These are phyloP conservation scores for Thielaviopsis ethacetica DNA, from an alignment of 2,329 filamentous ascomycete genomes.

Conservation along the genomic window DNA sequence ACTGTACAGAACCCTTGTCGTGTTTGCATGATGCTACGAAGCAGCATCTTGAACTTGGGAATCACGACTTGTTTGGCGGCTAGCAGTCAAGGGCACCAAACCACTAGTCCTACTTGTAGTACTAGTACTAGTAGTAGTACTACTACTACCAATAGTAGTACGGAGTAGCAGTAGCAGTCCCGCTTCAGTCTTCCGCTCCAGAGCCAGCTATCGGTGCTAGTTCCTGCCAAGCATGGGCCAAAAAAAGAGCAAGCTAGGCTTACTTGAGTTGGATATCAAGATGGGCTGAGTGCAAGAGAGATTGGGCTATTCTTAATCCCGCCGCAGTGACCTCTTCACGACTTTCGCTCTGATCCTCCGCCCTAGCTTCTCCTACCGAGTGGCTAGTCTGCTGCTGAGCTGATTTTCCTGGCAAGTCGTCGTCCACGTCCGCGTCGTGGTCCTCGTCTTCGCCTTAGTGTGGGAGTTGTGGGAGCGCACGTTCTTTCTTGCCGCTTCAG, in stretches of 20 bases:
- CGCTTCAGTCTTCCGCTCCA: neutral
- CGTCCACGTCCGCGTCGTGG: neutral
- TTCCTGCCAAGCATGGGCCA: neutral
- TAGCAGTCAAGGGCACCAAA: neutral
- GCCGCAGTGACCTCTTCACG: neutral
- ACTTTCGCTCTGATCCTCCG: neutral
- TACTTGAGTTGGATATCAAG: neutral
- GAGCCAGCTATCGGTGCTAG: neutral
- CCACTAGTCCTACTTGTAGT: too few species aligned
- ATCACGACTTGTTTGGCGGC: neutral
- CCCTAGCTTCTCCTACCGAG: neutral
- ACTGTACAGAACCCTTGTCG: neutral
- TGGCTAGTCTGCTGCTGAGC: neutral
- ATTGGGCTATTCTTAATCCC: neutral
- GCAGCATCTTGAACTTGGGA: neutral
- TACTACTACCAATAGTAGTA: too few species aligned
- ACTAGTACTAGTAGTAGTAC: too few species aligned
- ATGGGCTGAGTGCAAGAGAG: neutral
- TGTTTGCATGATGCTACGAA: neutral
- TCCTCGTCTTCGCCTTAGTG: neutral
- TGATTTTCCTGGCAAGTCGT: neutral
- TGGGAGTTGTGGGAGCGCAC: neutral
- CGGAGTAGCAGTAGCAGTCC: too few species aligned
- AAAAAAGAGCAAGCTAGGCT: neutral
- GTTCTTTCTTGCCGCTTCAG: neutral